Percentiles rank a stretch among this genome's conserved stretches.
Conservation (phyloP, 2,329 filamentous ascomycete genomes). For the Colletotrichum caudatum region DNA sequence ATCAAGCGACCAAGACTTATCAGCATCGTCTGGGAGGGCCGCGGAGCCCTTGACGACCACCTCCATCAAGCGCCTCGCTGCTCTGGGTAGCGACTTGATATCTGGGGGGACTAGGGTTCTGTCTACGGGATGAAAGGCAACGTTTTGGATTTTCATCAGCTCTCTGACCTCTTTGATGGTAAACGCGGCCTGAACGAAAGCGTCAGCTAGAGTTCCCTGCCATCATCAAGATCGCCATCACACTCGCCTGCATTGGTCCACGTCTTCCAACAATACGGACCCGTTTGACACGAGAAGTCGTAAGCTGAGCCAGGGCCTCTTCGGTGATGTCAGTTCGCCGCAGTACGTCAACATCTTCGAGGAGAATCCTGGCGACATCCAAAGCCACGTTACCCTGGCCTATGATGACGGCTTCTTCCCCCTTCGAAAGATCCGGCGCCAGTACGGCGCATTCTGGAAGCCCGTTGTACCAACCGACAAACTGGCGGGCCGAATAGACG, state of each 20-base stretch:
- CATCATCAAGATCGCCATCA: background rate
- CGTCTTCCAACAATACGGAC: conserved; percentile 91
- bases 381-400: conserved; percentile 97
- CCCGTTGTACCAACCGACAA: conserved; percentile 99
- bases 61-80: conserved; percentile 82
- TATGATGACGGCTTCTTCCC: conserved; percentile 87
- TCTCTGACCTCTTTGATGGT: conserved; percentile 96
- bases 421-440: conserved; percentile 77
- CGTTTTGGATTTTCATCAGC: conserved; percentile 79
- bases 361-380: conserved; percentile 89
- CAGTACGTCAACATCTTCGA: conserved; percentile 80
- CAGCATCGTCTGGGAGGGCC: conserved; percentile 58
- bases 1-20: conserved; percentile 84
- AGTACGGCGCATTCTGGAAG: conserved; percentile 83
- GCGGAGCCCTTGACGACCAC: conserved; percentile 81
- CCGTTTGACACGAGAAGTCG: conserved; percentile 78
- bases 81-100: conserved; percentile 77
- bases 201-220: background rate
- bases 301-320: conserved; percentile 79
- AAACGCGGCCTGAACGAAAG: conserved; percentile 80
- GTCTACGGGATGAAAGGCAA: conserved; percentile 79
- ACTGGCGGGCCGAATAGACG: conserved; percentile 88
- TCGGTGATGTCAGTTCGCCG: conserved; percentile 90
- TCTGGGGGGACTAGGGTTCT: conserved; percentile 74
- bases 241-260: conserved; percentile 83